These are phyloP conservation scores for Cladophialophora psammophila DNA, from an alignment of 2,329 filamentous ascomycete genomes.

Conservation along the genomic window DNA sequence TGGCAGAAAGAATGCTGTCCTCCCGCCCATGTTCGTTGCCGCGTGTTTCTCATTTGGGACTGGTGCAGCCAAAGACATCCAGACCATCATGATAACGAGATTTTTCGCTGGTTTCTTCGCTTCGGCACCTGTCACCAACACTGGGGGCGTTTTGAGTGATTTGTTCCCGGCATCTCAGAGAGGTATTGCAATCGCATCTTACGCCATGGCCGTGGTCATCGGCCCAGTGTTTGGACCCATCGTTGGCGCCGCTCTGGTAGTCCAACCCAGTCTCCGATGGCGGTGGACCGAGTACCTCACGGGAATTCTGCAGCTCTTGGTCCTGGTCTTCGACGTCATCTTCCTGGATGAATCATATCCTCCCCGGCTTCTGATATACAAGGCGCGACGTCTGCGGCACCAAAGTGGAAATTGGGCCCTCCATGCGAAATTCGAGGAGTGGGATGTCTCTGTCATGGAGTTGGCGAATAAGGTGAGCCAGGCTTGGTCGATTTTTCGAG, in stretches of 20 bases:
- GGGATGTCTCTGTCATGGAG: constrained; percentile 50
- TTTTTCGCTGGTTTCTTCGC: constrained; percentile 56
- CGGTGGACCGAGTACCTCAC: constrained; percentile 72
- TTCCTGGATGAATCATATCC: constrained; percentile 66
- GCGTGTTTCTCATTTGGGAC: constrained; percentile 70
- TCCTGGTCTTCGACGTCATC: constrained; percentile 63
- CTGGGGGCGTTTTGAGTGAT: constrained; percentile 72
- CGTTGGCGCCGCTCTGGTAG: constrained; percentile 66
- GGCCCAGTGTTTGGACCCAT: constrained; percentile 60
- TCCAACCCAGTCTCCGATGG: constrained; percentile 65
- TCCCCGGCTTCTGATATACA: constrained; percentile 60
- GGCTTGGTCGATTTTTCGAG: neutral
- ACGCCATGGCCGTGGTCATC: constrained; percentile 55
- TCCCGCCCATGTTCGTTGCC: constrained; percentile 68
- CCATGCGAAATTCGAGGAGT: constrained; percentile 50
- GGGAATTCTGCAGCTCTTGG: constrained; percentile 67
- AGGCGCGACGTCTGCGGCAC: constrained; percentile 59
- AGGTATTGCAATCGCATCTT: constrained; percentile 72
- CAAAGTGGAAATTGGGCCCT: constrained; percentile 57
- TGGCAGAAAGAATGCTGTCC: constrained; percentile 67
- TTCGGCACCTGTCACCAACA: constrained; percentile 71
- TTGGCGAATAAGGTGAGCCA: constrained; percentile 50
- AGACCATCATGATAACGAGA: constrained; percentile 69
- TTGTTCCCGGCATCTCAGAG: constrained; percentile 67
- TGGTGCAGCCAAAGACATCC: constrained; percentile 69